Evolutionary conservation across 2,329 filamentous ascomycete genomes (phyloP).

Genomic region (Septoria linicola): DNA sequence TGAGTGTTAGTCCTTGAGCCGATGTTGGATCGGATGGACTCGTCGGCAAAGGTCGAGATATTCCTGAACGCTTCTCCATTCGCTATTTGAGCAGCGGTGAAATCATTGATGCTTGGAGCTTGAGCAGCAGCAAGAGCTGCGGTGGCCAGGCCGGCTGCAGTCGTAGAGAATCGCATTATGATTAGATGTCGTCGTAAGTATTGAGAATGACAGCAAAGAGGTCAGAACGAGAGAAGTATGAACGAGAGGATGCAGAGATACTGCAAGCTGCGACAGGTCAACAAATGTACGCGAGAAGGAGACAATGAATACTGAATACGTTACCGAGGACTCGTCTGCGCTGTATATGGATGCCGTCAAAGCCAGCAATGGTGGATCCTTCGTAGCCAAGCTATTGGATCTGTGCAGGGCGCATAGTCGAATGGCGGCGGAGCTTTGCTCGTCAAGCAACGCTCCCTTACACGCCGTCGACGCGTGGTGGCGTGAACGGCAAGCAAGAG

Average conservation of each 20-base stretch:
- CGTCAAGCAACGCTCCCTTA: neutral
- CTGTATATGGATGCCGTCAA: constrained; percentile 5
- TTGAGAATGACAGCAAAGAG: neutral
- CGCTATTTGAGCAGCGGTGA: constrained; percentile 30
- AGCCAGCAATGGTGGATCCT: neutral
- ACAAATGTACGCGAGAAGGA: constrained; percentile 6
- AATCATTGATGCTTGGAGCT: constrained; percentile 29
- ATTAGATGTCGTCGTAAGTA: constrained; percentile 9
- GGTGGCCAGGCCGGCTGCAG: constrained; percentile 14
- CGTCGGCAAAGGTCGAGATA: constrained; percentile 30
- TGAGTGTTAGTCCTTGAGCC: constrained; percentile 21
- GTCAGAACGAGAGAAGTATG: constrained; percentile 16
- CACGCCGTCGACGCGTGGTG: constrained; percentile 5
- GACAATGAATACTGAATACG: neutral
- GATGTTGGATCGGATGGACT: constrained; percentile 33
- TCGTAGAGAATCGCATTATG: constrained; percentile 23
- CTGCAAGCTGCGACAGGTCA: constrained; percentile 10
- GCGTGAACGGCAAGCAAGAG: constrained; percentile 2
- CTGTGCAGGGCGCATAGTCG: neutral
- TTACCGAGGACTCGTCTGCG: constrained; percentile 8
- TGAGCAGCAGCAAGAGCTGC: constrained; percentile 27
- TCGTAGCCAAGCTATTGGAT: constrained; percentile 9
- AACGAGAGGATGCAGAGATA: neutral
- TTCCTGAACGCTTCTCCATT: constrained; percentile 35
- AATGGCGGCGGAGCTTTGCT: constrained; percentile 1